phyloP scores from a whole-genome alignment of 768 basidiomycete species.

The Pisolithus marmoratus region DNA sequence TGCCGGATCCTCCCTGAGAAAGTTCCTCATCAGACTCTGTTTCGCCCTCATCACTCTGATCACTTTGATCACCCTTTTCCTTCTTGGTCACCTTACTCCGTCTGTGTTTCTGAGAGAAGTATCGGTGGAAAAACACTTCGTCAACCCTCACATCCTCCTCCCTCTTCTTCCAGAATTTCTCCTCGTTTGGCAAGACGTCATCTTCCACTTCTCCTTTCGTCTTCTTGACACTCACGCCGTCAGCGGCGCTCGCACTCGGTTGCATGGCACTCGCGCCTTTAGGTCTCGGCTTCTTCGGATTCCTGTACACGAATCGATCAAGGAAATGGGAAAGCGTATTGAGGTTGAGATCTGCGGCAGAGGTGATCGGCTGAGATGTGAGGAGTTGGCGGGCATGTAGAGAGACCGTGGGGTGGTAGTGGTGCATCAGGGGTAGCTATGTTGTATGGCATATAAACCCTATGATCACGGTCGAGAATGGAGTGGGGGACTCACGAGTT shows the following conservation, averaged over 20 bases:
- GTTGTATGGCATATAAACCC: background rate
- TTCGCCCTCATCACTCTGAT: constrained; percentile 14
- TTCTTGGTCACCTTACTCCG: constrained; percentile 43
- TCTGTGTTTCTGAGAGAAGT: constrained; percentile 69
- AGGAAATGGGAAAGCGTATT: constrained; percentile 95
- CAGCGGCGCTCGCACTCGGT: constrained; percentile 68
- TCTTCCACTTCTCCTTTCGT: constrained; percentile 51
- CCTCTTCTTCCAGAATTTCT: constrained; percentile 64
- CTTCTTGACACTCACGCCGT: constrained; percentile 65
- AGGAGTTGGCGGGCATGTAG: constrained; percentile 85
- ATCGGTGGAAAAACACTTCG: constrained; percentile 90
- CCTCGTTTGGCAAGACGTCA: constrained; percentile 60
- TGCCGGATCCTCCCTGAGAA: constrained; percentile 13
- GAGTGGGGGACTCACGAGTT: constrained; percentile 56
- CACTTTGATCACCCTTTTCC: constrained; percentile 24
- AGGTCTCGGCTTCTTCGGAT: constrained; percentile 70
- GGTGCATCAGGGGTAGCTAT: constrained; percentile 72
- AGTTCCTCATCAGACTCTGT: constrained; percentile 28
- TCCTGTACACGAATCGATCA: constrained; percentile 95
- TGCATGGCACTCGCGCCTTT: constrained; percentile 95
- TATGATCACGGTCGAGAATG: background rate
- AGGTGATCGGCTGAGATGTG: constrained; percentile 63
- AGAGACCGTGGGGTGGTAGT: constrained; percentile 88
- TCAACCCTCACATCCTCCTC: constrained; percentile 78
- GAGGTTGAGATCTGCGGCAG: constrained; percentile 81